phyloP scores from a whole-genome alignment of 345 rosid species.

The Hibiscus syriacus region DNA sequence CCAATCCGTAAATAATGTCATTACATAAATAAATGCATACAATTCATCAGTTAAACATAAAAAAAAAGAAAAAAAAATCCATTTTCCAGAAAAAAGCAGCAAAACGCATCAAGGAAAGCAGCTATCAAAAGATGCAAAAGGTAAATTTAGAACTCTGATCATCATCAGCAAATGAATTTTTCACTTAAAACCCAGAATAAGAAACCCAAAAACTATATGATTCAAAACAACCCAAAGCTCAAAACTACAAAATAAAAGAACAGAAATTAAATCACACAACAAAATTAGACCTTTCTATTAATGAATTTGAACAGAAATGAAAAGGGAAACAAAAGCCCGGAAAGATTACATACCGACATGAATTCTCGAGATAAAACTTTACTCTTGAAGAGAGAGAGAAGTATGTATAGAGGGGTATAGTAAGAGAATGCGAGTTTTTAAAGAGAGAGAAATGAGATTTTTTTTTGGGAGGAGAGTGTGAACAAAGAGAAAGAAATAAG shows the following conservation, averaged over 20 bases:
- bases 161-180: not conserved
- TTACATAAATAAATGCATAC: not conserved
- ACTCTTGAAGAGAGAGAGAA: not conserved
- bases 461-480: no score
- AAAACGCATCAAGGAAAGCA: not conserved
- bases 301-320: slow-evolving; percentile 6
- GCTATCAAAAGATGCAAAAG: not conserved
- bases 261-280: slow-evolving; percentile 3
- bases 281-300: slow-evolving; percentile 1
- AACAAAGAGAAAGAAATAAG: no score
- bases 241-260: slow-evolving; percentile 8
- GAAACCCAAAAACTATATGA: not conserved
- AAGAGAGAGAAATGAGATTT: no score
- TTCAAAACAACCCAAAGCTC: slow-evolving; percentile 11
- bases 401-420: no score
- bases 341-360: slow-evolving; percentile 56
- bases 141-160: not conserved
- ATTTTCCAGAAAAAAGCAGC: not conserved
- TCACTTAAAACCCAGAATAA: slow-evolving; percentile 5
- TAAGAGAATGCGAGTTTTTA: no score
- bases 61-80: not conserved
- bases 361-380: no score
- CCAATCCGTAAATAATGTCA: not conserved
- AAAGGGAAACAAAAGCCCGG: not conserved
- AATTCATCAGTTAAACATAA: not conserved